Evolutionary conservation across 371 early-diverging fungal species (phyloP).

Genomic region (Mucor ambiguus): DNA sequence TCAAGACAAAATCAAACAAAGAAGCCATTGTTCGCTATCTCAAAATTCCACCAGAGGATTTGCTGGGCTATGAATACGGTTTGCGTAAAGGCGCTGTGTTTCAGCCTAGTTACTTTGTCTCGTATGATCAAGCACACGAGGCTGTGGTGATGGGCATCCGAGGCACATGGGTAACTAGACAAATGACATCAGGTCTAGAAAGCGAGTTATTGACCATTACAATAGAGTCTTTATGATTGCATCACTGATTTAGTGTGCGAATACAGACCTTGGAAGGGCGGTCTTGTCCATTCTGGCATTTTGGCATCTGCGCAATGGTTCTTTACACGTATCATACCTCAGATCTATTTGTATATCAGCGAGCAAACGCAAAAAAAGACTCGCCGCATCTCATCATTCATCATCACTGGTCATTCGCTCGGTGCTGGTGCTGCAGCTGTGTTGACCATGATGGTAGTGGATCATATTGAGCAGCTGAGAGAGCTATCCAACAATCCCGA

Average conservation of each 20-base stretch:
- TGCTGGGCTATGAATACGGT: constrained; percentile 79
- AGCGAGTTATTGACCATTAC: not conserved
- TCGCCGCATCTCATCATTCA: constrained; percentile 24
- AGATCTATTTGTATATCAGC: constrained; percentile 50
- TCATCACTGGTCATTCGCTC: constrained; percentile 72
- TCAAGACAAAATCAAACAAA: constrained; percentile 67
- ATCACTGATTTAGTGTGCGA: constrained; percentile 73
- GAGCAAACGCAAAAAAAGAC: constrained; percentile 20
- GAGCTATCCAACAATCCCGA: constrained; percentile 46
- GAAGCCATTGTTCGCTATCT: constrained; percentile 72
- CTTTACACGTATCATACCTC: constrained; percentile 70
- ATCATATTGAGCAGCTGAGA: constrained; percentile 63
- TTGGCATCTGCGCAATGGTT: constrained; percentile 82
- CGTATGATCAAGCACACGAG: constrained; percentile 66
- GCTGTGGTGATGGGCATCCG: constrained; percentile 79
- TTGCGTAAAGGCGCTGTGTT: constrained; percentile 70
- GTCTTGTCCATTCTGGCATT: constrained; percentile 83
- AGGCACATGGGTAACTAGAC: constrained; percentile 74
- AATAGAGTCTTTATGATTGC: constrained; percentile 38
- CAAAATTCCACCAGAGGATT: constrained; percentile 65
- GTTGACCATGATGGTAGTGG: constrained; percentile 77
- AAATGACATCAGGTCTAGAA: not conserved
- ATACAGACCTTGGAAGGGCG: constrained; percentile 84
- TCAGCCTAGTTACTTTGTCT: constrained; percentile 81
- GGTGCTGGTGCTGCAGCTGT: constrained; percentile 82